Percentiles rank a stretch among this genome's conserved stretches.
phyloP scores from a whole-genome alignment of 495 filamentous ascomycete genomes.

The Penicillium manginii region DNA sequence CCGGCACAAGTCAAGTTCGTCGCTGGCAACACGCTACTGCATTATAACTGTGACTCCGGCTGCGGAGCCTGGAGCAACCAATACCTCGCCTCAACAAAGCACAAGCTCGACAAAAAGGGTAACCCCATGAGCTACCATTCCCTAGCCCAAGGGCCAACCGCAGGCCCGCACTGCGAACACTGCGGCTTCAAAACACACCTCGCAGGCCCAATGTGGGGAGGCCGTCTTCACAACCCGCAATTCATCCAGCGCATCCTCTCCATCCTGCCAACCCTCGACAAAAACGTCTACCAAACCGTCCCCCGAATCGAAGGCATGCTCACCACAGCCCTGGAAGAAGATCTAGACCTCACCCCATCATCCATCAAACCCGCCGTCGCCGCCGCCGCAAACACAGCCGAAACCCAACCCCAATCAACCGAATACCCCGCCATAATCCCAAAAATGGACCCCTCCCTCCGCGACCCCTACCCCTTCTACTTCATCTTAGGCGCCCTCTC shows the following conservation, averaged over 20 bases:
- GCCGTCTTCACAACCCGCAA: constrained; percentile 78
- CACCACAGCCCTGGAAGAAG: constrained; percentile 80
- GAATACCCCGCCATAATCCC: constrained; percentile 40
- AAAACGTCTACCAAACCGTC: constrained; percentile 73
- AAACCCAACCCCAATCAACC: constrained; percentile 14
- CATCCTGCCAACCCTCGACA: constrained; percentile 62
- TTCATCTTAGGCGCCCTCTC: constrained; percentile 74
- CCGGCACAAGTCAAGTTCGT: constrained; percentile 86
- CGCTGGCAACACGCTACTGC: constrained; percentile 86
- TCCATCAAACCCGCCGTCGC: constrained; percentile 4
- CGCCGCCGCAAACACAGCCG: constrained; percentile 1
- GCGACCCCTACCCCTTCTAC: constrained; percentile 82
- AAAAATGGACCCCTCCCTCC: constrained; percentile 53
- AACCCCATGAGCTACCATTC: constrained; percentile 73
- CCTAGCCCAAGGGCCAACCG: constrained; percentile 68
- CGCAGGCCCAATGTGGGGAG: constrained; percentile 92
- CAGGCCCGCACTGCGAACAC: constrained; percentile 68
- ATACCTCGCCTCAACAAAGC: constrained; percentile 66
- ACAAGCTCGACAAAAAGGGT: constrained; percentile 68
- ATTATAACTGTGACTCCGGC: constrained; percentile 87
- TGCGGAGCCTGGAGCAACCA: constrained; percentile 89
- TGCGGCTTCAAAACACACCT: constrained; percentile 87
- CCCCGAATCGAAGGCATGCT: constrained; percentile 90
- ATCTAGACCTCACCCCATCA: constrained; percentile 35
- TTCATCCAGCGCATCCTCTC: constrained; percentile 80